Evolutionary conservation across 495 filamentous ascomycete species (phyloP), one percentile per base, ranked within the genome.

Genomic region (Penicillium egyptiacum): DNA sequence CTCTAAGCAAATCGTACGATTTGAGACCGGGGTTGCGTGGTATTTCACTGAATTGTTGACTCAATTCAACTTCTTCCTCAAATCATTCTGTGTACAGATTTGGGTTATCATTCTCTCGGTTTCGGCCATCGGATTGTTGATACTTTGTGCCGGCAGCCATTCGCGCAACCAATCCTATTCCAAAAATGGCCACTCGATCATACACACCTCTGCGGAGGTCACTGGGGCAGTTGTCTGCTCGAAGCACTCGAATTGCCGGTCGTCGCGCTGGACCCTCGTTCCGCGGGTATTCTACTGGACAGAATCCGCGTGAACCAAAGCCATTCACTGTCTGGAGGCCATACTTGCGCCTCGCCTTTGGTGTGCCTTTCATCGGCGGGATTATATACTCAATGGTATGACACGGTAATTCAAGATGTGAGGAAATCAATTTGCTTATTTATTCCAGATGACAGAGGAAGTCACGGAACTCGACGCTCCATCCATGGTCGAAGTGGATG

Each of bases 331-430:
- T 83, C 11, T 79, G 70, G 68, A 66, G 75, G 49, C 81, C 82
- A 8, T 80, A 82, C 55, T 67, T 79, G 45, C 80, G 86, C 46
- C 70, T 90, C 19, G 75, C 80, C 10, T 62, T 89, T 53, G 85
- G 84, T 12, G 63, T 88, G 26, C 79, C 87, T 7, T 83, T 89
- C 66, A 80, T 86, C 55, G 74, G 80, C 39, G 74, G 82, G 31
- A 64, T 90, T 35, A 76, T 87, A 20, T 89, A 88, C 72, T 86
- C 82, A 28, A 89, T 89, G 85, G 86, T 85, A 77, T 41, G 58
- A 48, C 14, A 10, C 16, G 19, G 14, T 22, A n/a, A 52, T 46
- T 46, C 48, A 51, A 40, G 16, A 8, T 9, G 6, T 23, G 23
- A 14, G 22, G 4, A 47, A 22, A 17, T 47, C 28, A 35, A 39